A percentile compares a stretch with the other conserved stretches of the same genome.
Evolutionary conservation across 2,329 filamentous ascomycete species (phyloP).

Genomic region (Whalleya microplaca): DNA sequence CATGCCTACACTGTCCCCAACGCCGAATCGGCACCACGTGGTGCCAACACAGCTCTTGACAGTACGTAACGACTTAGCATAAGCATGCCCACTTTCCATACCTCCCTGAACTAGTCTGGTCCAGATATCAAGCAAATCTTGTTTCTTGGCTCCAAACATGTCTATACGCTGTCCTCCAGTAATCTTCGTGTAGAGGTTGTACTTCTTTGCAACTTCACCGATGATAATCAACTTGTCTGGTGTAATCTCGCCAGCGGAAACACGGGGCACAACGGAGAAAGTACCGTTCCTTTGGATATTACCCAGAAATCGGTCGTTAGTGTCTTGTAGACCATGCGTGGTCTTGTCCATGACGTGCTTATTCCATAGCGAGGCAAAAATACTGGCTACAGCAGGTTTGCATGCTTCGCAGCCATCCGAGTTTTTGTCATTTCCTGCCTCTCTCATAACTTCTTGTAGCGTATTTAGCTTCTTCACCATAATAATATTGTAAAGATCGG

Average conservation of each 20-base stretch:
- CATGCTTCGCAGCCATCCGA: constrained; percentile 86
- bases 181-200: constrained; percentile 86
- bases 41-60: constrained; percentile 92
- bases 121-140: constrained; percentile 85
- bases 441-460: constrained; percentile 76
- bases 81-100: constrained; percentile 89
- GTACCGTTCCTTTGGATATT: constrained; percentile 94
- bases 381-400: constrained; percentile 81
- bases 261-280: constrained; percentile 83
- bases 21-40: constrained; percentile 87
- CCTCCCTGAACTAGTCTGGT: constrained; percentile 77
- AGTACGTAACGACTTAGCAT: constrained; percentile 85
- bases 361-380: constrained; percentile 83
- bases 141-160: constrained; percentile 88
- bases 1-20: constrained; percentile 90
- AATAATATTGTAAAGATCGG: constrained; percentile 88
- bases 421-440: constrained; percentile 70
- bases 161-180: constrained; percentile 91
- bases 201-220: constrained; percentile 82
- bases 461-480: constrained; percentile 77
- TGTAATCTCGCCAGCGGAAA: constrained; percentile 85
- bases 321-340: constrained; percentile 80
- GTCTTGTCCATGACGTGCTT: constrained; percentile 76
- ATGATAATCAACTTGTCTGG: constrained; percentile 84
- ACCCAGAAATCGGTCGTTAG: constrained; percentile 84